These are phyloP conservation scores for Paspalum vaginatum DNA, from an alignment of 176 grass and related monocot species.

Conservation along the genomic window DNA sequence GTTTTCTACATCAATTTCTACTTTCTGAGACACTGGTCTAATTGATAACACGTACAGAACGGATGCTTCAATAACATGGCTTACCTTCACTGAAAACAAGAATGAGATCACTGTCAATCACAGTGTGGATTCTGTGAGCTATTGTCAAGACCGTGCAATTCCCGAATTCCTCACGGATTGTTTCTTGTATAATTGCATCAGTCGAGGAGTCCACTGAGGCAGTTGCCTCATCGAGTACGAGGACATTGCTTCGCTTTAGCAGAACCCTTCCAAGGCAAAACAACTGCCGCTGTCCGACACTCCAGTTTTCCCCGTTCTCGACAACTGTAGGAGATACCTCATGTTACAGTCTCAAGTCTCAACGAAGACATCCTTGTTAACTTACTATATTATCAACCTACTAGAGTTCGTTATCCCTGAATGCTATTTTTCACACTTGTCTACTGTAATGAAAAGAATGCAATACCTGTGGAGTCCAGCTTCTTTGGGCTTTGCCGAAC, in stretches of 20 bases:
- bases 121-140: constrained; percentile 88
- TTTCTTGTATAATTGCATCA: constrained; percentile 73
- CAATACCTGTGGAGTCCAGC: constrained; percentile 74
- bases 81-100: constrained; percentile 44
- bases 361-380: not conserved
- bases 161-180: constrained; percentile 61
- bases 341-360: constrained; percentile 19
- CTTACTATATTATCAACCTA: not conserved
- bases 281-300: constrained; percentile 76
- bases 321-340: constrained; percentile 50
- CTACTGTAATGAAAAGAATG: not conserved
- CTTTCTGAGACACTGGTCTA: too few relatives aligned
- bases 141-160: constrained; percentile 77
- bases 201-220: constrained; percentile 86
- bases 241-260: constrained; percentile 73
- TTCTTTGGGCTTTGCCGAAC: constrained; percentile 67
- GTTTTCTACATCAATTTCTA: too few relatives aligned
- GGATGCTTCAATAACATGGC: not conserved
- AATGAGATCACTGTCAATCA: constrained; percentile 88
- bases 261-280: constrained; percentile 87
- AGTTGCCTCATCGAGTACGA: constrained; percentile 82
- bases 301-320: constrained; percentile 96
- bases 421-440: not conserved
- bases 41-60: constrained; percentile 18
- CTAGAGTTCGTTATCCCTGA: not conserved